Percentiles rank a stretch among this genome's conserved stretches.
Evolutionary conservation across 495 filamentous ascomycete species (phyloP).

Genomic region (Podospora appendiculata): DNA sequence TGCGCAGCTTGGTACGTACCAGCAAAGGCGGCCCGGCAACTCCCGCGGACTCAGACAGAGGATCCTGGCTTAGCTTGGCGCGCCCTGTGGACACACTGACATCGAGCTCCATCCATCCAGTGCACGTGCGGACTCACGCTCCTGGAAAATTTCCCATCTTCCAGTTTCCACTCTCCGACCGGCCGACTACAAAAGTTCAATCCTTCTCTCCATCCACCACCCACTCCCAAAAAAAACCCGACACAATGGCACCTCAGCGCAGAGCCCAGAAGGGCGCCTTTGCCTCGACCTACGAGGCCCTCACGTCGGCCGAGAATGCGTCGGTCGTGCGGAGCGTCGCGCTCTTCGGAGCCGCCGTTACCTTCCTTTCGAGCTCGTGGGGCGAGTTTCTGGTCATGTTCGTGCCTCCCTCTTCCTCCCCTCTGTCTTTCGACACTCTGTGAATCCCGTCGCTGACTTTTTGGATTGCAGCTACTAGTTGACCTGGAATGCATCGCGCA

Average conservation of each 20-base stretch:
- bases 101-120: too few relatives aligned
- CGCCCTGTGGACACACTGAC: too few relatives aligned
- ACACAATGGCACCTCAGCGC: conserved; percentile 35
- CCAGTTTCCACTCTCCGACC: not conserved
- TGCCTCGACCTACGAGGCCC: conserved; percentile 47
- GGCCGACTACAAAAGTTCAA: not conserved
- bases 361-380: conserved; percentile 67
- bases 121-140: too few relatives aligned
- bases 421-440: not conserved
- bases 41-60: too few relatives aligned
- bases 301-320: conserved; percentile 67
- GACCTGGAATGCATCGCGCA: too few relatives aligned
- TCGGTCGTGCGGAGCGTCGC: conserved; percentile 64
- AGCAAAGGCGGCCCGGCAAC: too few relatives aligned
- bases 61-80: too few relatives aligned
- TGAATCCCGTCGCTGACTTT: not conserved
- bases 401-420: conserved; percentile 5
- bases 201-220: not conserved
- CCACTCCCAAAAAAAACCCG: not conserved
- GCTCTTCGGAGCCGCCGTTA: conserved; percentile 62
- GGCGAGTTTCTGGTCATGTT: conserved; percentile 38
- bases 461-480: not conserved
- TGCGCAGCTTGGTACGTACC: too few relatives aligned
- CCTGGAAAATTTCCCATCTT: too few relatives aligned
- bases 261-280: conserved; percentile 29